phyloP scores from a whole-genome alignment of 164 flowering plant genomes.

The Vitis riparia region DNA sequence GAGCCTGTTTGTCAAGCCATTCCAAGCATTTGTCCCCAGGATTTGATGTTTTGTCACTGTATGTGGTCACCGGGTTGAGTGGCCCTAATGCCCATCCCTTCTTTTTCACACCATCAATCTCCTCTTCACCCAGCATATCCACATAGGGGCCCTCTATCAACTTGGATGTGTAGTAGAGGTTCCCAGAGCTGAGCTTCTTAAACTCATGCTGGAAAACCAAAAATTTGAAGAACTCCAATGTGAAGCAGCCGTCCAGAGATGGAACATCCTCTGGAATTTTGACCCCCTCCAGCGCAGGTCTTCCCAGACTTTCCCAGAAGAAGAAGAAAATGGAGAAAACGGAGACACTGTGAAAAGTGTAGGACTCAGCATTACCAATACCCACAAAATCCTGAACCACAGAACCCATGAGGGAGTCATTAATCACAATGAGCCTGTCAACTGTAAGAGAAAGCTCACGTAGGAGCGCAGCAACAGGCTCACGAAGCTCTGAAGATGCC shows the following conservation, averaged over 20 bases:
- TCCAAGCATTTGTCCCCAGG: slow-evolving; percentile 31
- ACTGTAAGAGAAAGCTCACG: slow-evolving; percentile 23
- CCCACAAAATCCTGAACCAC: slow-evolving; percentile 44
- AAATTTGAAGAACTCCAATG: slow-evolving; percentile 35
- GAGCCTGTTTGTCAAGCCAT: slow-evolving; percentile 56
- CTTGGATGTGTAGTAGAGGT: slow-evolving; percentile 46
- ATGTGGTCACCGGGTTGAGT: slow-evolving; percentile 37
- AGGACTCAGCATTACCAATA: slow-evolving; percentile 52
- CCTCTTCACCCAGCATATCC: slow-evolving; percentile 21
- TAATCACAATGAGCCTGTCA: slow-evolving; percentile 41
- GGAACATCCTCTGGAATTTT: slow-evolving; percentile 15
- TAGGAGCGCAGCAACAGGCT: slow-evolving; percentile 43
- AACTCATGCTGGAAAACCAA: slow-evolving; percentile 16
- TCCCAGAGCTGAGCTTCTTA: slow-evolving; percentile 25
- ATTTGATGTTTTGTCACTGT: background rate
- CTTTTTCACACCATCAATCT: slow-evolving; percentile 5
- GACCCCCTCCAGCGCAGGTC: slow-evolving; percentile 1
- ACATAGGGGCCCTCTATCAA: slow-evolving; percentile 43
- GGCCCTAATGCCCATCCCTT: slow-evolving; percentile 63
- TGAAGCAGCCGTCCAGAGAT: slow-evolving; percentile 41
- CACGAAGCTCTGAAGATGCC: slow-evolving; percentile 37
- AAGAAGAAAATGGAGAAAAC: slow-evolving; percentile 35
- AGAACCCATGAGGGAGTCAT: slow-evolving; percentile 61
- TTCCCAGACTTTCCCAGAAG: slow-evolving; percentile 24
- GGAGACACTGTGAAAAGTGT: slow-evolving; percentile 45